A percentile compares a stretch with the other conserved stretches of the same genome.
These are phyloP conservation scores for Chenopodium formosanum DNA, from an alignment of 148 eudicot genomes.

Conservation along the genomic window DNA sequence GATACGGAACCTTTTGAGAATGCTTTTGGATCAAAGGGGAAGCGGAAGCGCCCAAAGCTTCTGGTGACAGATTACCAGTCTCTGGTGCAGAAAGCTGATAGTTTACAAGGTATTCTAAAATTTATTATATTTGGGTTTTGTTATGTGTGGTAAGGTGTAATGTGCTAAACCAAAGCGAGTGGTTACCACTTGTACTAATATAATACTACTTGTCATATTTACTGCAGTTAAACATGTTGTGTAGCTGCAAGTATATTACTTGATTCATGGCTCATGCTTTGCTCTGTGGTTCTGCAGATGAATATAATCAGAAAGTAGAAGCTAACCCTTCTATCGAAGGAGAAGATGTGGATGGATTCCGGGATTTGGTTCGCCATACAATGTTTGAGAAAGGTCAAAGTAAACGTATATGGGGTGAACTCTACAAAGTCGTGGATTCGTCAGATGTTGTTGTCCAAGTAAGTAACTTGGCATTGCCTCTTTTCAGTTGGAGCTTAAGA, in stretches of 20 bases:
- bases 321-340: slow-evolving; percentile 44
- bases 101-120: slow-evolving; percentile 52
- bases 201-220: not conserved
- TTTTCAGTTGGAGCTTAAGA: not conserved
- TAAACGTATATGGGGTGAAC: slow-evolving; percentile 99
- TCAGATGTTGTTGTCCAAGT: slow-evolving; percentile 99
- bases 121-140: not conserved
- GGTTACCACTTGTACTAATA: not conserved
- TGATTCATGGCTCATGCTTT: slow-evolving; percentile 12
- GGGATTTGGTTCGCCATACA: slow-evolving; percentile 86
- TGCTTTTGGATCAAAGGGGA: slow-evolving; percentile 84
- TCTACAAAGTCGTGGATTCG: slow-evolving; percentile 91
- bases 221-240: not conserved
- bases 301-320: slow-evolving; percentile 59
- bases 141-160: not conserved
- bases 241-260: not conserved
- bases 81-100: slow-evolving; percentile 74
- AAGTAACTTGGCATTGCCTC: slow-evolving; percentile 9
- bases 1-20: slow-evolving; percentile 76
- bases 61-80: slow-evolving; percentile 60
- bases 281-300: slow-evolving; percentile 44
- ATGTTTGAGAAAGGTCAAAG: slow-evolving; percentile 99
- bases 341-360: slow-evolving; percentile 81
- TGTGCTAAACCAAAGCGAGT: not conserved
- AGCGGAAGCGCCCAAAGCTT: slow-evolving; percentile 78